These are phyloP conservation scores for Peziza echinospora DNA, from an alignment of 495 filamentous ascomycete genomes.

Conservation along the genomic window DNA sequence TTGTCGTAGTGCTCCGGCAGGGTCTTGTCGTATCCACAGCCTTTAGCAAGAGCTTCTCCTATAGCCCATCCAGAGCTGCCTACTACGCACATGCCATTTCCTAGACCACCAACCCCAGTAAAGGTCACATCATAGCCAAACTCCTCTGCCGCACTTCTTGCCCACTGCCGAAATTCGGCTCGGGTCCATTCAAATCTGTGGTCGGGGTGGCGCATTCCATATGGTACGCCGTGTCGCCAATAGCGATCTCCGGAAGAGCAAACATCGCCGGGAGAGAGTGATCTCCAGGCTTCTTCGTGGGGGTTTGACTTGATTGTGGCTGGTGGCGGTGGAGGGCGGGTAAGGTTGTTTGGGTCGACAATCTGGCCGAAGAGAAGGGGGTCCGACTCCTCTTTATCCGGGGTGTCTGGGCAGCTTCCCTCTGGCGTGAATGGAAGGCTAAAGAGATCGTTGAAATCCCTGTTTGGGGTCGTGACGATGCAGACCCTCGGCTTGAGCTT, in stretches of 20 bases:
- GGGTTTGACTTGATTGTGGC: background rate
- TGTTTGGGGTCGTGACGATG: slow-evolving; percentile 17
- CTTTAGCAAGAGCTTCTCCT: background rate
- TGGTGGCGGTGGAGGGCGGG: background rate
- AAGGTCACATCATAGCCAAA: slow-evolving; percentile 17
- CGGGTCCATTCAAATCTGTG: slow-evolving; percentile 19
- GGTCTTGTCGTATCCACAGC: background rate
- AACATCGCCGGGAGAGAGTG: background rate
- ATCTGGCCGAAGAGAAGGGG: background rate
- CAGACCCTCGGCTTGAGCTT: slow-evolving; percentile 14
- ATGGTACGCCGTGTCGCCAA: slow-evolving; percentile 9
- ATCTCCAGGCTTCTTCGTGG: background rate
- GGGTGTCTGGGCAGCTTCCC: slow-evolving; percentile 1
- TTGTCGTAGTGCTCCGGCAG: background rate
- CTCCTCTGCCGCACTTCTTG: slow-evolving; percentile 5
- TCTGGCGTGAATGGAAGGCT: background rate
- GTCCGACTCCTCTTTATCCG: background rate
- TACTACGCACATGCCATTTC: slow-evolving; percentile 8
- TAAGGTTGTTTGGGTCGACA: background rate
- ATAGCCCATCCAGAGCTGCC: slow-evolving; percentile 6
- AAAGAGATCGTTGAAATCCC: slow-evolving; percentile 18
- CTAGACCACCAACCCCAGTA: slow-evolving; percentile 12
- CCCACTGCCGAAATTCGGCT: slow-evolving; percentile 15
- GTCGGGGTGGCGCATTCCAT: slow-evolving; percentile 17
- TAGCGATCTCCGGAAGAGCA: background rate